Percentiles rank a stretch among this genome's conserved stretches.
Evolutionary conservation across 805 yeast genomes (phyloP).

Genomic region (Wickerhamomyces hampshirensis): DNA sequence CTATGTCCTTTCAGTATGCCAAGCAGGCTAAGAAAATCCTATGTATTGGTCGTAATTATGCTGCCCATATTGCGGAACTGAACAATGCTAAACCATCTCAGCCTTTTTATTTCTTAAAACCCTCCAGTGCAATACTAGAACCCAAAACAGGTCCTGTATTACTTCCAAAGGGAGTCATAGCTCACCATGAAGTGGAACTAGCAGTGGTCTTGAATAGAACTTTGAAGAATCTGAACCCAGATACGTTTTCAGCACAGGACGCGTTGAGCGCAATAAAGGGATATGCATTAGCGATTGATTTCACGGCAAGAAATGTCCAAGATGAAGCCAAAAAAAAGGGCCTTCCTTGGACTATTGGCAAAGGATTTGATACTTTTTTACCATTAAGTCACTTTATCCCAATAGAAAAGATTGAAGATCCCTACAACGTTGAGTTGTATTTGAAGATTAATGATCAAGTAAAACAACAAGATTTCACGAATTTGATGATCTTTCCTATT

Average conservation of each 20-base stretch:
- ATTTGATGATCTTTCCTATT: slow-evolving; percentile 84
- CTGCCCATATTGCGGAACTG: slow-evolving; percentile 91
- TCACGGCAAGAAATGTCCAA: slow-evolving; percentile 95
- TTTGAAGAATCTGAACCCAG: slow-evolving; percentile 56
- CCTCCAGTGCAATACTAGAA: slow-evolving; percentile 68
- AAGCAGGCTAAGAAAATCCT: slow-evolving; percentile 71
- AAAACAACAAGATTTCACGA: slow-evolving; percentile 71
- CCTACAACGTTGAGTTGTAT: slow-evolving; percentile 60
- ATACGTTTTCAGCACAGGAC: slow-evolving; percentile 51
- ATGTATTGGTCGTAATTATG: slow-evolving; percentile 95
- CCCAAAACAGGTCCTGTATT: slow-evolving; percentile 71
- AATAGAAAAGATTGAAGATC: slow-evolving; percentile 60
- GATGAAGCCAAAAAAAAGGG: slow-evolving; percentile 92
- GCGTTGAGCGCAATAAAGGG: slow-evolving; percentile 81
- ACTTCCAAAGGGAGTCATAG: slow-evolving; percentile 73
- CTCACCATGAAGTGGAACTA: slow-evolving; percentile 91
- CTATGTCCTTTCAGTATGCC: slow-evolving; percentile 42
- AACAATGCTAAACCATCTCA: slow-evolving; percentile 75
- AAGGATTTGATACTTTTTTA: slow-evolving; percentile 93
- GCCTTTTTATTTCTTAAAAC: slow-evolving; percentile 93
- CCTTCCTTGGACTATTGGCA: slow-evolving; percentile 93
- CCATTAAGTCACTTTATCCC: slow-evolving; percentile 80
- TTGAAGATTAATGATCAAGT: slow-evolving; percentile 66
- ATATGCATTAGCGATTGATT: slow-evolving; percentile 83
- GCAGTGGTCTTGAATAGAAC: slow-evolving; percentile 69